Conservation (phyloP, 2,329 filamentous ascomycete genomes). For the Monosporascus sp. region DNA sequence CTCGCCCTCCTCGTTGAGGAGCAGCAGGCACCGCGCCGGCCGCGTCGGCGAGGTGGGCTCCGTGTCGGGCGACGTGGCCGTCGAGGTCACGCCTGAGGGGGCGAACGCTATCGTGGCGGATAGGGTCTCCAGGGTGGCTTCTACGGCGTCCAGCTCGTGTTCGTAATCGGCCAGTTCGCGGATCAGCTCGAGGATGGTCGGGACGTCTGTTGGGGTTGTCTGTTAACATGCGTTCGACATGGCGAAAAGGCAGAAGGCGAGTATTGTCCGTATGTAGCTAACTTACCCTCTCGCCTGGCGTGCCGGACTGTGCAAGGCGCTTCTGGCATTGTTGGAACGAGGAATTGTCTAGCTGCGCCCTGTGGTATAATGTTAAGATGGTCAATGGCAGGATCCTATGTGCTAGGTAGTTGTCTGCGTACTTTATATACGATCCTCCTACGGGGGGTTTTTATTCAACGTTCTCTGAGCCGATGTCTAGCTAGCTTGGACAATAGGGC, state of each 20-base stretch:
- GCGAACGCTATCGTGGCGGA: slow-evolving; percentile 74
- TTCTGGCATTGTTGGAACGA: slow-evolving; percentile 23
- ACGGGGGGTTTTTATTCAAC: no score
- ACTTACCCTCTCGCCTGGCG: slow-evolving; percentile 53
- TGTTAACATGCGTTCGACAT: slow-evolving; percentile 6
- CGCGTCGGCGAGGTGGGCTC: slow-evolving; percentile 48
- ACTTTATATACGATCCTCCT: no score
- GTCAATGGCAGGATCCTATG: no score
- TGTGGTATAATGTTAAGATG: no score
- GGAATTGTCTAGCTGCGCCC: no score
- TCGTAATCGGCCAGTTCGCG: slow-evolving; percentile 85
- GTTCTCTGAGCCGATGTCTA: no score
- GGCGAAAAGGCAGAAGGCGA: background rate
- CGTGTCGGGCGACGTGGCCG: slow-evolving; percentile 34
- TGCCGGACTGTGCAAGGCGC: slow-evolving; percentile 42
- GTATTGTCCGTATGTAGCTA: background rate
- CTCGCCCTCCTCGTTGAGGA: slow-evolving; percentile 45
- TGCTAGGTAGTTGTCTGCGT: no score
- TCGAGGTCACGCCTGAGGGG: slow-evolving; percentile 37
- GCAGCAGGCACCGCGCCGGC: slow-evolving; percentile 72
- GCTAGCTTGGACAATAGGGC: no score
- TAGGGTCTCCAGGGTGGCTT: slow-evolving; percentile 73
- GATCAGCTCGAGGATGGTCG: slow-evolving; percentile 75
- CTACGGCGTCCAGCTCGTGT: slow-evolving; percentile 65
- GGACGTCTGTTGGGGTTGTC: slow-evolving; percentile 56